Conservation (phyloP, 140 eudicot species). For the Oenanthe javanica region DNA sequence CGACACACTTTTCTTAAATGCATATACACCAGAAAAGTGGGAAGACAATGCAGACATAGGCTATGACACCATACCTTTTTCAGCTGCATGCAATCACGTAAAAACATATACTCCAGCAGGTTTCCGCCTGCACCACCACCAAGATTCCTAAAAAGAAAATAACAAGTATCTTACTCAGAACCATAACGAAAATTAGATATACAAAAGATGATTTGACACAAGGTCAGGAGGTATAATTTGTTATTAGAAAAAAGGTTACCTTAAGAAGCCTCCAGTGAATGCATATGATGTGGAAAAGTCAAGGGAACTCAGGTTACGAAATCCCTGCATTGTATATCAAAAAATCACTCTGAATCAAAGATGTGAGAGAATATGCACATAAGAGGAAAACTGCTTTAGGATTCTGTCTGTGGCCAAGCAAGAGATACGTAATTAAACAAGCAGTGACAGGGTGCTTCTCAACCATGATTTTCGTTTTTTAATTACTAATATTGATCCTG, state of each 20-base stretch:
- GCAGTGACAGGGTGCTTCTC: neutral
- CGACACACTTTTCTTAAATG: neutral
- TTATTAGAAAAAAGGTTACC: constrained; percentile 25
- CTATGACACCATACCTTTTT: constrained; percentile 37
- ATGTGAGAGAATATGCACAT: neutral
- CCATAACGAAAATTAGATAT: neutral
- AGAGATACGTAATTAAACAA: neutral
- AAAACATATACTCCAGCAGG: constrained; percentile 58
- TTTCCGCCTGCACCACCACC: constrained; percentile 53
- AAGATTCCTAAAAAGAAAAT: constrained; percentile 41
- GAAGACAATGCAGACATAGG: neutral
- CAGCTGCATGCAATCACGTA: constrained; percentile 79
- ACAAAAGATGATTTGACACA: neutral
- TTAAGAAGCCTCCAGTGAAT: constrained; percentile 71
- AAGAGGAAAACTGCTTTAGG: neutral
- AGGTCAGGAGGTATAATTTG: neutral
- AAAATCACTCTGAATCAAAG: neutral
- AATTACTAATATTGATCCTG: no score
- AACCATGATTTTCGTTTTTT: no score
- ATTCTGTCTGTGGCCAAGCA: neutral
- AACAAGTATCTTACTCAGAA: neutral
- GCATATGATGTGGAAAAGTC: constrained; percentile 78
- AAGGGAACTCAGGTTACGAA: constrained; percentile 50
- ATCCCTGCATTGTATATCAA: constrained; percentile 57
- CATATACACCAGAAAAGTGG: neutral